Base-by-base conservation (phyloP, 2,329 filamentous ascomycete genomes). In the Fusarium buxicola region DNA sequence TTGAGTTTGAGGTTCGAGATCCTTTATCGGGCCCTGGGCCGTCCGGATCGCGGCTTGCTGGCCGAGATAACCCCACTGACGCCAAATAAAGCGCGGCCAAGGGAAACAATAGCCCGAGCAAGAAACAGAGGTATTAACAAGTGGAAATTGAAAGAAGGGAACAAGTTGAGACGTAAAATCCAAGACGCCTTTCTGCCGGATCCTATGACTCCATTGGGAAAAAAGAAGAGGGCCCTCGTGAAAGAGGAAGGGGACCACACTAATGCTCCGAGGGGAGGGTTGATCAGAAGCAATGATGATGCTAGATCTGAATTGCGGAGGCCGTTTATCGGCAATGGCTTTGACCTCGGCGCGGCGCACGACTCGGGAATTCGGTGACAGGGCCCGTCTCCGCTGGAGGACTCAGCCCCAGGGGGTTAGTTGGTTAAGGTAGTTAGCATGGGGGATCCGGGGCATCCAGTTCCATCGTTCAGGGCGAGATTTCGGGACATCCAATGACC, bases 41-140 rank as follows among this genome's bases (percentile, higher is more conserved):
- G 68, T 68, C 64, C 58, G 68, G 63, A 65, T 64, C 68, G 64
- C 68, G 68, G 68, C 63, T 70, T 69, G 63, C 43, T 70, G 68
- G 54, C 66, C 66, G 66, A 70, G 66, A 66, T 60, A 58, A 65
- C 68, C 68, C 68, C 68, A 68, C 63, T 62, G 52, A 58, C 28
- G 38, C 40, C 21, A 28, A n/a, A 12, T 45, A 52, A 24, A 28
- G 39, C 13, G 60, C 27, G 51, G 40, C 41, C 47, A 48, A 39
- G 50, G 40, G 54, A 49, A 41, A 54, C 38, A 49, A 46, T 11
- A 46, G 34, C 36, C 31, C 47, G 49, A 46, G 21, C 31, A 39
- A 16, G 35, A 39, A 36, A 49, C 7, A 35, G 41, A 16, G 21
- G 7, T 35, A 48, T 58, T 40, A 44, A 38, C 36, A n/a, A 50